Conservation (phyloP, 2,329 filamentous ascomycete genomes). For the Raffaelea arxii region DNA sequence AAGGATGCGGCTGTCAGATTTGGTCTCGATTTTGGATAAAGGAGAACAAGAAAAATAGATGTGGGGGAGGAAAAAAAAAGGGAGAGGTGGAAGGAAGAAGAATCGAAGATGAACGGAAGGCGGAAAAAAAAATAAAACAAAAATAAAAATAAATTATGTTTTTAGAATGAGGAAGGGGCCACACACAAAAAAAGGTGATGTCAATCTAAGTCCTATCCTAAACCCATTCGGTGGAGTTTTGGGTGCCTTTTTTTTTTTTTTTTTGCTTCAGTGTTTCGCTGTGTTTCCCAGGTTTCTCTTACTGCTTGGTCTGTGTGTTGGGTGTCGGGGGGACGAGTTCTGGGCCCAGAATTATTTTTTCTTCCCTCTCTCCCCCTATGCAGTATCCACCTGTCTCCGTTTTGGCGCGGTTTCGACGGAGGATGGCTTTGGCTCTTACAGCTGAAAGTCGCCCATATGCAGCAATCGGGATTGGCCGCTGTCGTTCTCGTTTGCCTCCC, state of each 20-base stretch:
- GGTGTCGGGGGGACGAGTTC: too few relatives aligned
- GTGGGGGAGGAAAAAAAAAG: not conserved
- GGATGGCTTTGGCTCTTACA: too few relatives aligned
- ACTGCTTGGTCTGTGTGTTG: too few relatives aligned
- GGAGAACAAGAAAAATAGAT: slow-evolving; percentile 1
- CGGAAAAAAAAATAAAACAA: not conserved
- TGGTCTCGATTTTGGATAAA: too few relatives aligned
- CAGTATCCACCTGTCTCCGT: too few relatives aligned
- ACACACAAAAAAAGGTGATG: not conserved
- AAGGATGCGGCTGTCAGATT: too few relatives aligned
- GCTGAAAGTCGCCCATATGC: not conserved
- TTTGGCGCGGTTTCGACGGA: too few relatives aligned
- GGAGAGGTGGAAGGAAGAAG: not conserved
- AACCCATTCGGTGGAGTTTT: not conserved
- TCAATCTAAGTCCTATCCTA: not conserved
- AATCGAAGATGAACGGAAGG: not conserved
- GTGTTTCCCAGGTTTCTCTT: too few relatives aligned
- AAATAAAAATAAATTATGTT: not conserved
- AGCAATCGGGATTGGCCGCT: not conserved
- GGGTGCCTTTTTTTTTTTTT: too few relatives aligned
- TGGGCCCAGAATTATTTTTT: too few relatives aligned
- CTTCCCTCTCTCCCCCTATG: too few relatives aligned
- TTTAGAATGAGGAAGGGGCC: not conserved
- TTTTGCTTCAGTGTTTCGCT: too few relatives aligned
- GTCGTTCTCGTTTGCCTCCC: not conserved